Evolutionary conservation across 495 filamentous ascomycete species (phyloP).

Genomic region (Neurospora sp.): DNA sequence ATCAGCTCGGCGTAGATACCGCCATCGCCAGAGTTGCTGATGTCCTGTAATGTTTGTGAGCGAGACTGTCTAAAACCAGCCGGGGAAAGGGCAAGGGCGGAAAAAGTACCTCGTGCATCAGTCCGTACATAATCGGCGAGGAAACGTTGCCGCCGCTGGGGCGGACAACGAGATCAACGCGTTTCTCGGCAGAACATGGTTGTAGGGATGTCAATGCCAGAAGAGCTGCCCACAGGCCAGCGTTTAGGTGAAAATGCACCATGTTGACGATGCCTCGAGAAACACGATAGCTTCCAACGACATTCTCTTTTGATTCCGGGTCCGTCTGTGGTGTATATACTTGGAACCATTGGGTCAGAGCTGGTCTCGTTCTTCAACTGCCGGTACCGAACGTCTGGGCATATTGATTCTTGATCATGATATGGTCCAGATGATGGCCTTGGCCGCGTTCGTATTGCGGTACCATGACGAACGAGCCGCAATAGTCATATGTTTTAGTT

Average conservation of each 20-base stretch:
- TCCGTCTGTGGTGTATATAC: background rate
- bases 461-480: background rate
- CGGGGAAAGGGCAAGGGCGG: background rate
- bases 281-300: background rate
- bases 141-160: constrained; percentile 28
- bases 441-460: background rate
- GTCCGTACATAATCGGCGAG: constrained; percentile 26
- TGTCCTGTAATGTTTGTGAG: constrained; percentile 36
- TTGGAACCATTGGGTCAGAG: background rate
- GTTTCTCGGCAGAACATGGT: constrained; percentile 5
- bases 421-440: background rate
- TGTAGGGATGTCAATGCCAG: background rate
- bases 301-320: background rate
- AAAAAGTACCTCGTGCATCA: constrained; percentile 28
- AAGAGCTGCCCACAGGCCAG: background rate
- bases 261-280: background rate
- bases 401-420: background rate
- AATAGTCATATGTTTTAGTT: background rate
- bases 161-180: constrained; percentile 20
- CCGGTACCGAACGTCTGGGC: background rate
- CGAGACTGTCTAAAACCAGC: background rate
- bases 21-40: constrained; percentile 67
- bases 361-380: background rate
- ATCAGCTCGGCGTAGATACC: constrained; percentile 69
- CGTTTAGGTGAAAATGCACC: background rate